Evolutionary conservation across 2,329 filamentous ascomycete genomes (phyloP).

Genomic region (Colletotrichum tanaceti): DNA sequence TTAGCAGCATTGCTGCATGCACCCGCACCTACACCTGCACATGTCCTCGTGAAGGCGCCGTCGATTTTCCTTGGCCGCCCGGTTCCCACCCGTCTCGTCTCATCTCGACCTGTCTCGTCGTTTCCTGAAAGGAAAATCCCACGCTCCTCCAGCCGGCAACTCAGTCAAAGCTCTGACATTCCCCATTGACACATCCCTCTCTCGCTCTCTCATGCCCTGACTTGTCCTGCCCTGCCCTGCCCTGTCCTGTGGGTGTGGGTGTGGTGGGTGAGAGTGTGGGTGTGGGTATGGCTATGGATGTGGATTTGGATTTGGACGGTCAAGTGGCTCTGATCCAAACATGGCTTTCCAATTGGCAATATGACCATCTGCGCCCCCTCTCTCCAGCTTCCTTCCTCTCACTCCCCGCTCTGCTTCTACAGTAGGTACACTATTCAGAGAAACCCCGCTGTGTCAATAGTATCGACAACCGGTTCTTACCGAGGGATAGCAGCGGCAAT

Average conservation of each 20-base stretch:
- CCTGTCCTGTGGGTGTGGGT: not conserved
- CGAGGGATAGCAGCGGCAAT: conserved; percentile 20
- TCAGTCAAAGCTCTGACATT: not conserved
- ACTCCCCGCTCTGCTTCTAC: conserved; percentile 12
- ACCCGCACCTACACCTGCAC: conserved; percentile 6
- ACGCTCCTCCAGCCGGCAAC: not conserved
- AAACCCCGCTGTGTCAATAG: conserved; percentile 4
- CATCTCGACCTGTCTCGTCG: conserved; percentile 16
- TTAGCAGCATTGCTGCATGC: not conserved
- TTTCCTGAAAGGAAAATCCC: not conserved
- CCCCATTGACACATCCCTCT: not conserved
- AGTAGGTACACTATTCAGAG: no score
- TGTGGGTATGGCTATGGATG: no score
- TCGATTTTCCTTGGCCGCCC: conserved; percentile 29
- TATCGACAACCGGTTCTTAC: conserved; percentile 12
- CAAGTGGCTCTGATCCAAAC: not conserved
- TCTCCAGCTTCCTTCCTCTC: not conserved
- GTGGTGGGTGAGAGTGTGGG: no score
- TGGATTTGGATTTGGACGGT: not conserved
- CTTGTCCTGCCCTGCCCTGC: not conserved
- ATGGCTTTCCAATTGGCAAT: not conserved
- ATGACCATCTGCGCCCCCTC: not conserved
- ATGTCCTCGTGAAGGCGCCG: conserved; percentile 35
- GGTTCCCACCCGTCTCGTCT: conserved; percentile 22
- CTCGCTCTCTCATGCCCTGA: conserved; percentile 14